Evolutionary conservation across 1,284 basidiomycete genomes (phyloP).

Genomic region (Pisolithus thermaeus): DNA sequence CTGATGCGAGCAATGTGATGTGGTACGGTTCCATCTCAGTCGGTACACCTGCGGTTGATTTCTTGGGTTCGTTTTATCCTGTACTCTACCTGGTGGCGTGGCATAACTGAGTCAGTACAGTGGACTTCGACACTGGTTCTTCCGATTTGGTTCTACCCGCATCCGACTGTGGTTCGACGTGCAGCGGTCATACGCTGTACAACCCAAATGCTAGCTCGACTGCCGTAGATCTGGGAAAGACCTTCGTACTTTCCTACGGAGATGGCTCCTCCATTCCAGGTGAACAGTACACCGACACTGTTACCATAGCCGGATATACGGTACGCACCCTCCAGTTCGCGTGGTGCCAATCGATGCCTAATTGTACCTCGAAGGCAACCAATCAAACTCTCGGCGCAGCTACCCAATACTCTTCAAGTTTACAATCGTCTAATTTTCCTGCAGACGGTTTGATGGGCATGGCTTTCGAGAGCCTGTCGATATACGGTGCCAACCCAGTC

Average conservation of each 20-base stretch:
- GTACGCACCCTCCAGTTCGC: slow-evolving; percentile 8
- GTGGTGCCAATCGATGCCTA: too few relatives aligned
- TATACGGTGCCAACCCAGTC: slow-evolving; percentile 11
- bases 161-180: slow-evolving; percentile 22
- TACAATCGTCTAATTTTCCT: slow-evolving; percentile 9
- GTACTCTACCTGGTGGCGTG: neutral
- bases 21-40: slow-evolving; percentile 25
- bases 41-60: slow-evolving; percentile 17
- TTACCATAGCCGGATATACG: slow-evolving; percentile 20
- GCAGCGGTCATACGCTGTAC: slow-evolving; percentile 32
- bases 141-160: slow-evolving; percentile 33
- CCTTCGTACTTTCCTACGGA: slow-evolving; percentile 29
- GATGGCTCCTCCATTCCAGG: slow-evolving; percentile 31
- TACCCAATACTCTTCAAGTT: slow-evolving; percentile 12
- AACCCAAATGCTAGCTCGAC: slow-evolving; percentile 29
- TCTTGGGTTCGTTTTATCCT: slow-evolving; percentile 11
- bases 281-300: slow-evolving; percentile 31
- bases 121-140: slow-evolving; percentile 43
- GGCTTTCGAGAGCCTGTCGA: slow-evolving; percentile 19
- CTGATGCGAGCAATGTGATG: slow-evolving; percentile 6
- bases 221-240: slow-evolving; percentile 19
- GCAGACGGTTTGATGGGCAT: slow-evolving; percentile 26
- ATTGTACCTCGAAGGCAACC: slow-evolving; percentile 10
- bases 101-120: slow-evolving; percentile 8
- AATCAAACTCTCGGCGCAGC: slow-evolving; percentile 23